These are phyloP conservation scores for Nitzschia sp. DNA, from an alignment of 108 stramenopile genomes.

Conservation along the genomic window DNA sequence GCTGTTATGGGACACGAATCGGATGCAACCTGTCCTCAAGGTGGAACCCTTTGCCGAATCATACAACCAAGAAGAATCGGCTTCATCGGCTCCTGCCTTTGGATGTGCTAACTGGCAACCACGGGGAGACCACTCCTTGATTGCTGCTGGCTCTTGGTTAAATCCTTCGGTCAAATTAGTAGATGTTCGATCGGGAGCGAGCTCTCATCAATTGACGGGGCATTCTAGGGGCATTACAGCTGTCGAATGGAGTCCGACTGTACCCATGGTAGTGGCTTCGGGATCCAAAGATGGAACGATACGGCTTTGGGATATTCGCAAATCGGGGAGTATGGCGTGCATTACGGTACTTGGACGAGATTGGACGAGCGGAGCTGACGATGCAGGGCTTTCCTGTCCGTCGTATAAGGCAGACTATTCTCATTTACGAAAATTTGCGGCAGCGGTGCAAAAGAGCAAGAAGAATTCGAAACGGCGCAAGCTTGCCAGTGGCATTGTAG, in stretches of 20 bases:
- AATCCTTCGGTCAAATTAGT: constrained; percentile 43
- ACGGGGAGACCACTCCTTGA: constrained; percentile 25
- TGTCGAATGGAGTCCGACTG: constrained; percentile 66
- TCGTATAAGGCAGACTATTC: constrained; percentile 26
- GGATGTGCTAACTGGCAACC: constrained; percentile 17
- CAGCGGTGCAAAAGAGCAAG: background rate
- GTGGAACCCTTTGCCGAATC: constrained; percentile 36
- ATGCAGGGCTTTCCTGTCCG: background rate
- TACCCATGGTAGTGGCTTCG: constrained; percentile 61
- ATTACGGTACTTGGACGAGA: constrained; percentile 62
- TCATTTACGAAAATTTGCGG: constrained; percentile 27
- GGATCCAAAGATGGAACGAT: constrained; percentile 65
- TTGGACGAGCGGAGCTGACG: background rate
- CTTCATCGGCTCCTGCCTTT: constrained; percentile 15
- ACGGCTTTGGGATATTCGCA: constrained; percentile 82
- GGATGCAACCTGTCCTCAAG: constrained; percentile 45
- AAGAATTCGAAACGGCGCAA: constrained; percentile 20
- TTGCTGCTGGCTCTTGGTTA: constrained; percentile 25
- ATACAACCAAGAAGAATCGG: background rate
- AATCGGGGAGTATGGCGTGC: constrained; percentile 62
- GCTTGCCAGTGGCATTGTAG: constrained; percentile 1
- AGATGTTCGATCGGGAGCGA: constrained; percentile 68
- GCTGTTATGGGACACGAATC: constrained; percentile 75
- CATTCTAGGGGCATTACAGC: constrained; percentile 58
- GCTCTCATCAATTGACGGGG: constrained; percentile 75